phyloP scores from a whole-genome alignment of 108 stramenopile species.

The Cyclotella baltica region DNA sequence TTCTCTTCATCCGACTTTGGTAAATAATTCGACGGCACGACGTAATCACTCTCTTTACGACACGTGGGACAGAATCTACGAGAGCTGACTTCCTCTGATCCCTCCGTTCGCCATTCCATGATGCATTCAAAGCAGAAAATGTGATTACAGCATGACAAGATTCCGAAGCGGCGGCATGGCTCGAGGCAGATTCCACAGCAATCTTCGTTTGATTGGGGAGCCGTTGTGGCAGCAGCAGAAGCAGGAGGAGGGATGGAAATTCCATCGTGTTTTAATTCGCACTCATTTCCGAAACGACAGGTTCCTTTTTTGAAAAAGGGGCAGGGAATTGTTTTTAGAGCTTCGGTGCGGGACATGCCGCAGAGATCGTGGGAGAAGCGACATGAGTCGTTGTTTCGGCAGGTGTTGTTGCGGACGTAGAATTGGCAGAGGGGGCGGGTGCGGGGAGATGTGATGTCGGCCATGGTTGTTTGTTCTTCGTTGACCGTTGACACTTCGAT shows the following conservation, averaged over 20 bases:
- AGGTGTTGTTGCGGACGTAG: constrained; percentile 47
- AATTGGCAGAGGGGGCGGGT: constrained; percentile 53
- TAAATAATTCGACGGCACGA: constrained; percentile 47
- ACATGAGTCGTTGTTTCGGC: constrained; percentile 51
- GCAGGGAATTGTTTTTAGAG: constrained; percentile 43
- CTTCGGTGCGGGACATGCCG: constrained; percentile 42
- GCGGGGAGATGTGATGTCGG: neutral
- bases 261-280: constrained; percentile 34
- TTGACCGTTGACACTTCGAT: too few species aligned
- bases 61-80: constrained; percentile 66
- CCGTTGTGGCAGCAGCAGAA: constrained; percentile 1
- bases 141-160: constrained; percentile 61
- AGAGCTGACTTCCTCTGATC: constrained; percentile 25
- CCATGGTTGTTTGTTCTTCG: neutral
- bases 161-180: constrained; percentile 36
- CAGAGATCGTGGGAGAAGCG: constrained; percentile 49
- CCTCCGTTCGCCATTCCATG: constrained; percentile 61
- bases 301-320: constrained; percentile 34
- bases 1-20: constrained; percentile 46
- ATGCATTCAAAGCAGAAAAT: constrained; percentile 59
- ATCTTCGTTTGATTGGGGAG: constrained; percentile 3
- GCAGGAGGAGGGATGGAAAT: neutral
- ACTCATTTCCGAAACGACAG: constrained; percentile 50
- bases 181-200: constrained; percentile 68
- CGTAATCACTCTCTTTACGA: constrained; percentile 52